Conservation (phyloP, 169 alveolate genomes). For the Plasmodium fragile region DNA sequence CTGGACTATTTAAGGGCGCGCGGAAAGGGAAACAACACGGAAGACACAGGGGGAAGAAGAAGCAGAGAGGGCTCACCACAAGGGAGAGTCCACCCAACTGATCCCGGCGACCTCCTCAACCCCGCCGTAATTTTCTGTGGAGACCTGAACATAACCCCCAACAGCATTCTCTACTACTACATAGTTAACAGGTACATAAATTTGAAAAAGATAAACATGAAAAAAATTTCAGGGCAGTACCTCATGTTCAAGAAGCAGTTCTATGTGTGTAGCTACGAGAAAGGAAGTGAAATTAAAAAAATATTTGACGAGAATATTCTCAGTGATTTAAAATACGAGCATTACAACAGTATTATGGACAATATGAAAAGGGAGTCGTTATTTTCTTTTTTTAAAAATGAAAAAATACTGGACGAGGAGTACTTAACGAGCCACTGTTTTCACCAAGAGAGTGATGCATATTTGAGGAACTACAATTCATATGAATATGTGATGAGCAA, state of each 20-base stretch:
- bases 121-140: slow-evolving; percentile 85
- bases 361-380: slow-evolving; percentile 43
- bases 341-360: slow-evolving; percentile 20
- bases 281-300: slow-evolving; percentile 46
- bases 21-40: not conserved
- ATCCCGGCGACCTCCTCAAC: slow-evolving; percentile 4
- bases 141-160: slow-evolving; percentile 86
- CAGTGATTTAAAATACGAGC: slow-evolving; percentile 24
- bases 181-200: slow-evolving; percentile 81
- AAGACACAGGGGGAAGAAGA: not conserved
- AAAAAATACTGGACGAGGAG: slow-evolving; percentile 28
- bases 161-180: slow-evolving; percentile 82
- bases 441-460: not conserved
- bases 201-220: slow-evolving; percentile 78
- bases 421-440: slow-evolving; percentile 23
- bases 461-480: slow-evolving; percentile 25
- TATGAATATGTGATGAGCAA: not conserved
- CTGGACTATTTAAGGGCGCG: slow-evolving; percentile 18
- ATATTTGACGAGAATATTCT: slow-evolving; percentile 59
- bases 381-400: slow-evolving; percentile 53
- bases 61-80: not conserved
- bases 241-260: slow-evolving; percentile 82
- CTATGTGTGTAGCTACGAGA: slow-evolving; percentile 26
- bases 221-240: slow-evolving; percentile 83
- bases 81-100: not conserved